These are phyloP conservation scores for Excoecaria agallocha DNA, from an alignment of 345 rosid genomes.

Conservation along the genomic window DNA sequence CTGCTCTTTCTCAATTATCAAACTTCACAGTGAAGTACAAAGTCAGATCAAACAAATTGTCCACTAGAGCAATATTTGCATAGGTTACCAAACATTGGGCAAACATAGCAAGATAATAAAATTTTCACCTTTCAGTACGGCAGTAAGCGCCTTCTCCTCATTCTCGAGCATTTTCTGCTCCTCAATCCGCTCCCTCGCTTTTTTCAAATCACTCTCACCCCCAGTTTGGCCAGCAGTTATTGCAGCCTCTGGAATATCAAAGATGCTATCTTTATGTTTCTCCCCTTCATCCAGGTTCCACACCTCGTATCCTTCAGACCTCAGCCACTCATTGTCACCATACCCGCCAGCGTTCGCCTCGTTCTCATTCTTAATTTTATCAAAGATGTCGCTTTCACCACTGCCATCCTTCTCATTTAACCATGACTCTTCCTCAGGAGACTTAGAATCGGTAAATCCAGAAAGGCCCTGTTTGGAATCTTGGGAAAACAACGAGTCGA, in stretches of 20 bases:
- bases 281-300: background rate
- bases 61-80: background rate
- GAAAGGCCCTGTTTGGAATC: too few relatives aligned
- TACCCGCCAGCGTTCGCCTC: too few relatives aligned
- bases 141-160: constrained; percentile 63
- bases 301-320: too few relatives aligned
- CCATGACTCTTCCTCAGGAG: too few relatives aligned
- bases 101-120: background rate
- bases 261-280: constrained; percentile 20
- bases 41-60: background rate
- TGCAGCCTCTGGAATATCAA: constrained; percentile 36
- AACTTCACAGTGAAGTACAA: background rate
- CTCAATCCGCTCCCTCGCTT: constrained; percentile 23
- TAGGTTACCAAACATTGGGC: background rate
- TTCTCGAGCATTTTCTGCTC: constrained; percentile 41
- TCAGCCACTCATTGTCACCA: too few relatives aligned
- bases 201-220: constrained; percentile 16
- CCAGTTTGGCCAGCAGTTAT: constrained; percentile 14
- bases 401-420: too few relatives aligned
- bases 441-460: too few relatives aligned
- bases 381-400: too few relatives aligned
- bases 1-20: background rate
- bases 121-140: constrained; percentile 54
- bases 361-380: too few relatives aligned
- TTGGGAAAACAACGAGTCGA: constrained; percentile 10